A percentile compares a stretch with the other conserved stretches of the same genome.
These are phyloP conservation scores for Phyllosticta capitalensis DNA, from an alignment of 2,329 filamentous ascomycete genomes.

Conservation along the genomic window DNA sequence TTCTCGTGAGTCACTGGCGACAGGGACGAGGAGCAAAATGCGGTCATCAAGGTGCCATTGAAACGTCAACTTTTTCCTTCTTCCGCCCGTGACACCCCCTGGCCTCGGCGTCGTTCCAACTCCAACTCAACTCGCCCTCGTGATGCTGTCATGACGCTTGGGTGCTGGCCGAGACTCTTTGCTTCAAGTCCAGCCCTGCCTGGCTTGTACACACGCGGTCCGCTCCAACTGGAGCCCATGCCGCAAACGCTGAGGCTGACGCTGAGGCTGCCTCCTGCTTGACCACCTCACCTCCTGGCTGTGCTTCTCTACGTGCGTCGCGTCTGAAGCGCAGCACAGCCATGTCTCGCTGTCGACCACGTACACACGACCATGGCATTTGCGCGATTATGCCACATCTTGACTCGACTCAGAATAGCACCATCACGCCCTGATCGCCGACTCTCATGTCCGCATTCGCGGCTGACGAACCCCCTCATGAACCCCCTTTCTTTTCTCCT, in stretches of 20 bases:
- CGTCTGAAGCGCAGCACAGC: too few relatives aligned
- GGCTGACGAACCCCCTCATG: neutral
- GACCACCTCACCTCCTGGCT: neutral
- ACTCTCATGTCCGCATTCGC: neutral
- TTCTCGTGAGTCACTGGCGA: neutral
- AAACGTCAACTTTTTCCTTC: neutral
- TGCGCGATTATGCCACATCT: neutral
- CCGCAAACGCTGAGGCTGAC: neutral
- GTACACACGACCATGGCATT: neutral
- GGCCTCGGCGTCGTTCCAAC: neutral
- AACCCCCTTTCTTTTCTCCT: neutral
- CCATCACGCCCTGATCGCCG: slow-evolving; percentile 4
- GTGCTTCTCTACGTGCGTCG: too few relatives aligned
- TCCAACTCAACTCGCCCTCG: neutral
- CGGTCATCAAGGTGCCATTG: neutral
- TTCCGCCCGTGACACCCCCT: neutral
- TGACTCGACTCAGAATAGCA: slow-evolving; percentile 4
- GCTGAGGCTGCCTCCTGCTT: neutral
- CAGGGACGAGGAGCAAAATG: neutral
- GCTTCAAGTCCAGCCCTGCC: neutral
- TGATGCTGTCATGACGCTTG: slow-evolving; percentile 4
- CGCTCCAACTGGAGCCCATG: slow-evolving; percentile 4
- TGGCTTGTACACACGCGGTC: neutral
- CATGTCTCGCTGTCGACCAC: too few relatives aligned
- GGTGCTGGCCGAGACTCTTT: neutral